These are phyloP conservation scores for Psophocarpus tetragonolobus DNA, from an alignment of 306 rosid genomes.

Conservation along the genomic window DNA sequence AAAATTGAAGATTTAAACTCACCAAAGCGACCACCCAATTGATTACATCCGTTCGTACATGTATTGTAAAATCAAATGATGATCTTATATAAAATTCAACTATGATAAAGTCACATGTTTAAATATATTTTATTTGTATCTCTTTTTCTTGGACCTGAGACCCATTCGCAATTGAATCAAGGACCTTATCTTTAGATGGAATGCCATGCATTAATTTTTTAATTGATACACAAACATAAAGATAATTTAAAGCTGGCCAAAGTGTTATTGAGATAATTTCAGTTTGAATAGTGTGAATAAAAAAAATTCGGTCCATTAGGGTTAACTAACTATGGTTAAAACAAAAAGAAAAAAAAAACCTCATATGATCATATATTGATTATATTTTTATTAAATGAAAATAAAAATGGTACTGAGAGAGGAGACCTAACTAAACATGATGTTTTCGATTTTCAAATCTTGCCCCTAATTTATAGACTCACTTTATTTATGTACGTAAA, in stretches of 20 bases:
- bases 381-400: too few relatives aligned
- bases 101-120: neutral
- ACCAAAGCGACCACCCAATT: neutral
- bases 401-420: too few relatives aligned
- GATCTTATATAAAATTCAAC: neutral
- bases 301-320: too few relatives aligned
- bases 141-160: neutral
- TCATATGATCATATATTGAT: too few relatives aligned
- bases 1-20: neutral
- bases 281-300: too few relatives aligned
- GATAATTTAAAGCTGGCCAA: neutral
- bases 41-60: neutral
- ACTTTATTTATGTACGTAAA: too few relatives aligned
- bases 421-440: too few relatives aligned
- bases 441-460: too few relatives aligned
- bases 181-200: neutral
- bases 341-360: too few relatives aligned
- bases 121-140: neutral
- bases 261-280: too few relatives aligned
- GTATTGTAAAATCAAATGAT: neutral
- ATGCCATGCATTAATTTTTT: neutral
- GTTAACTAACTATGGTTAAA: too few relatives aligned
- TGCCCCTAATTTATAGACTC: too few relatives aligned
- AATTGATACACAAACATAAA: neutral
- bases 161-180: conserved; percentile 1